A percentile compares a stretch with the other conserved stretches of the same genome.
Evolutionary conservation across 2,329 filamentous ascomycete genomes (phyloP).

Genomic region (Ceratocystis smalleyi): DNA sequence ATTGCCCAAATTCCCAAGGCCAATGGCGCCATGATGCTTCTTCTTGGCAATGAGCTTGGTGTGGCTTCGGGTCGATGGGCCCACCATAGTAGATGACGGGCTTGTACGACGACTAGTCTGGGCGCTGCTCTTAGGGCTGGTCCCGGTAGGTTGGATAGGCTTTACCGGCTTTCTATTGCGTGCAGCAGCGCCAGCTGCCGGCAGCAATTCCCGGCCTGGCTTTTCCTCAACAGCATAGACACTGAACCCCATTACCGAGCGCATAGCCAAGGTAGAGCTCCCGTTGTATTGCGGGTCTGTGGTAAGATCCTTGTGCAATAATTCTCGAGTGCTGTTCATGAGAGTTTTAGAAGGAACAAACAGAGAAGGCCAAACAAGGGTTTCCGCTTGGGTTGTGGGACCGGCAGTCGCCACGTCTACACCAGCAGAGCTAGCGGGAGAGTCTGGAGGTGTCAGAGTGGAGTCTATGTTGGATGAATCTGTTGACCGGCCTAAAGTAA

Average conservation of each 20-base stretch:
- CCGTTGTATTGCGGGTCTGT: conserved; percentile 66
- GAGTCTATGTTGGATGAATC: conserved; percentile 17
- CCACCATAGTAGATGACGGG: conserved; percentile 28
- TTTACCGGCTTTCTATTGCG: not conserved
- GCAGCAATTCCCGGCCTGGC: conserved; percentile 1
- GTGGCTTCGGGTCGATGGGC: conserved; percentile 54
- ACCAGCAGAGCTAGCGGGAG: conserved; percentile 25
- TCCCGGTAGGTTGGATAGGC: conserved; percentile 4
- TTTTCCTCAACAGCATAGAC: conserved; percentile 69
- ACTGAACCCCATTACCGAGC: conserved; percentile 55
- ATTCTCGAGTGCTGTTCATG: conserved; percentile 15
- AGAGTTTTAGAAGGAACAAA: conserved; percentile 8
- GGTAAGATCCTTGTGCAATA: conserved; percentile 44
- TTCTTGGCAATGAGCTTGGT: conserved; percentile 53
- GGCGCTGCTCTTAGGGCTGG: conserved; percentile 8
- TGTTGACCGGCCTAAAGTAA: conserved; percentile 18
- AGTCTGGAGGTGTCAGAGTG: conserved; percentile 29
- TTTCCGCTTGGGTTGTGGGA: conserved; percentile 19
- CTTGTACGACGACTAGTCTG: conserved; percentile 50
- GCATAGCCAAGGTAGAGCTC: conserved; percentile 45
- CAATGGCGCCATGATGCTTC: conserved; percentile 59
- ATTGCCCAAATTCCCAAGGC: conserved; percentile 81
- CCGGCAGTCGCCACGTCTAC: conserved; percentile 24
- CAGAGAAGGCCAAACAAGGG: conserved; percentile 10
- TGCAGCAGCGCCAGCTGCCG: not conserved